phyloP scores from a whole-genome alignment of 805 yeast genomes.

The Clavispora asparagi region DNA sequence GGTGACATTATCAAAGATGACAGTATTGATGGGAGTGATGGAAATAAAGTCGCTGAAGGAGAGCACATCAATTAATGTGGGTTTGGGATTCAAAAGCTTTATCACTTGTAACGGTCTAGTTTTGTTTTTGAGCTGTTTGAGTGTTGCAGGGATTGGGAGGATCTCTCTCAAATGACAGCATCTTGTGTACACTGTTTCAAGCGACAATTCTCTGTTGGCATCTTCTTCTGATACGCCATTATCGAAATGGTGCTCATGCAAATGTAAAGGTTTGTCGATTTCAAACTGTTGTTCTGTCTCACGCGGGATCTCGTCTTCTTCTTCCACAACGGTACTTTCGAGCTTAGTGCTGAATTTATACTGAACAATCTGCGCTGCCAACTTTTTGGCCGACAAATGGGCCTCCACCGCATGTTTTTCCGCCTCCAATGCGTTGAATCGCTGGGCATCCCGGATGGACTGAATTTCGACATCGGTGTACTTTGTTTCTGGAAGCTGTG shows the following conservation, averaged over 20 bases:
- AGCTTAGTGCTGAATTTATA: slow-evolving; percentile 25
- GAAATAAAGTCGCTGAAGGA: slow-evolving; percentile 56
- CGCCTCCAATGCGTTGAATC: slow-evolving; percentile 51
- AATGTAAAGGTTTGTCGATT: slow-evolving; percentile 69
- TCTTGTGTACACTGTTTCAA: slow-evolving; percentile 47
- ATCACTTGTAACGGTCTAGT: slow-evolving; percentile 48
- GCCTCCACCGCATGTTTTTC: slow-evolving; percentile 74
- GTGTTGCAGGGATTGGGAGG: slow-evolving; percentile 46
- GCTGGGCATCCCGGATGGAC: slow-evolving; percentile 57
- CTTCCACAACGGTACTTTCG: slow-evolving; percentile 11
- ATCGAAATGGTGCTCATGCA: slow-evolving; percentile 50
- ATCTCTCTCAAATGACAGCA: slow-evolving; percentile 48
- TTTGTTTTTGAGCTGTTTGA: slow-evolving; percentile 50
- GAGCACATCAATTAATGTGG: slow-evolving; percentile 51
- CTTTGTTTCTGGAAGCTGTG: slow-evolving; percentile 17
- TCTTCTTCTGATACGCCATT: slow-evolving; percentile 15
- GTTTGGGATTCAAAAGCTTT: slow-evolving; percentile 53
- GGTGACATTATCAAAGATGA: slow-evolving; percentile 53
- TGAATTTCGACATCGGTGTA: slow-evolving; percentile 45
- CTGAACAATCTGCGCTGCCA: slow-evolving; percentile 58
- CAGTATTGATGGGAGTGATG: slow-evolving; percentile 49
- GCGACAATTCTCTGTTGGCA: slow-evolving; percentile 23
- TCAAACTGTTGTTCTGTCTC: slow-evolving; percentile 25
- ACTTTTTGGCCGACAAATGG: slow-evolving; percentile 61
- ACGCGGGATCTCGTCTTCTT: slow-evolving; percentile 14